Base-by-base conservation (phyloP, 805 yeast species). In the Brettanomyces custersianus region DNA sequence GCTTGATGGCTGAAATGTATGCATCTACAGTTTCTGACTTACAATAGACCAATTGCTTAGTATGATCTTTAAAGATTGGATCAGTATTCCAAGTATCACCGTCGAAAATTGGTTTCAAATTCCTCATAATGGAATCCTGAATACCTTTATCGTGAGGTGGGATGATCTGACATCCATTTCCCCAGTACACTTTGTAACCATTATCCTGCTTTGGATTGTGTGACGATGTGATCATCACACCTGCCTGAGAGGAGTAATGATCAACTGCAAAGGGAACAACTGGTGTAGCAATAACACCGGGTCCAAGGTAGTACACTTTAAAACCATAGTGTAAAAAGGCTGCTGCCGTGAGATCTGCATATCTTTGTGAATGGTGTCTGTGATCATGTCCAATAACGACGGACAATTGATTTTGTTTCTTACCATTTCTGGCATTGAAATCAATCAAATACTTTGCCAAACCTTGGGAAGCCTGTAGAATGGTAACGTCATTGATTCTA, bases 151-250 rank as follows among this genome's bases (percentile, higher is more conserved):
- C 97, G 50, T 80, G 86, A 0, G 98, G 97, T 2, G 95, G 88
- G 31, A 90, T 85, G 43, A 90, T 92, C 56, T 92, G 97, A 56
- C 96, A 90, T 4, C 96, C 97, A 53, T 90, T 90, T 8, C 68
- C 63, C 75, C 92, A 86, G 62, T 92, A 90, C 1, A 90, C 97
- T 52, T 90, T 90, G 60, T 85, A 90, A 0, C 97, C 97, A 51
- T 88, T 88, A 53, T 87, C 96, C 54, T 72, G 63, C 23, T 81
- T 81, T 1, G 92, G 90, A 52, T 82, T 82, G 51, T 84, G 94
- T 35, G 92, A 81, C 1, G 95, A 95, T 1, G 95, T 86, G 20
- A 88, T 74, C 96, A 88, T 88, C 2, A 90, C 81, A 17, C 97
- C 98, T 34, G 78, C 84, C 0, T 79, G 64, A 0, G 95, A 83